phyloP scores from a whole-genome alignment of 306 rosid species.

The Medicago truncatula region MtrunA17r5.0-ANR NC_053046.1:11669001-11669500 shows the following conservation, averaged over 20 bases:
- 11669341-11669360: conserved; percentile 46
- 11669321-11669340: conserved; percentile 22
- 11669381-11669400: neutral
- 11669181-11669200: neutral
- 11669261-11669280: conserved; percentile 46
- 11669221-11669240: conserved; percentile 42
- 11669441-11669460: neutral
- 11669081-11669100: conserved; percentile 57
- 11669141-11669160: conserved; percentile 52
- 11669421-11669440: neutral
- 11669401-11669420: neutral
- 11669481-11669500: neutral
- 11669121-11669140: conserved; percentile 61
- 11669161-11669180: neutral
- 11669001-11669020: conserved; percentile 49
- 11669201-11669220: neutral
- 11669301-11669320: conserved; percentile 35
- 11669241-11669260: conserved; percentile 45
- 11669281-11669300: conserved; percentile 39
- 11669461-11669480: too few species aligned
- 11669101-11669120: conserved; percentile 51
- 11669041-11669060: conserved; percentile 50
- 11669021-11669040: conserved; percentile 52
- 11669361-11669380: conserved; percentile 4
- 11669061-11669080: conserved; percentile 47